Base-by-base conservation (phyloP, 2,329 filamentous ascomycete species). In the Aspergillus aculeatinus region DNA sequence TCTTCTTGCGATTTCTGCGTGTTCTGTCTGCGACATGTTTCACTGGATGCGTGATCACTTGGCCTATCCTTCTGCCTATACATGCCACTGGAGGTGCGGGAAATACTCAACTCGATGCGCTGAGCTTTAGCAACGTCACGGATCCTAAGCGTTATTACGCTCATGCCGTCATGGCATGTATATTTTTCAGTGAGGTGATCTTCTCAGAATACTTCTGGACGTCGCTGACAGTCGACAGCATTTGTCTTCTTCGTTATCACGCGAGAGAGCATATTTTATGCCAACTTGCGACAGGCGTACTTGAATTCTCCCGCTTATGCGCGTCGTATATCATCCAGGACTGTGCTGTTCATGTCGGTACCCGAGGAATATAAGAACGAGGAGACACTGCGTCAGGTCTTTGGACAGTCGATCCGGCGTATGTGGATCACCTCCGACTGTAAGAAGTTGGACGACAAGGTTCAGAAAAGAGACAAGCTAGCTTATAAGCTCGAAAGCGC, bases 221-320 rank as follows among this genome's bases (percentile, higher is more conserved):
- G 27, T 39, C 2, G 27, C 29, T 33, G 39, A 44, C 16, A 19
- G 14, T 16, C 21, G 19, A 7, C 27, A 80, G 79, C 87, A 44
- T 96, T 96, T 72, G 83, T 98, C 59, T 87, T 97, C 71, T 94
- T 92, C 74, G 88, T 91, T 66, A 86, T 98, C 60, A 88, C 91
- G 51, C 87, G 94, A 54, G 94, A 98, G 75, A 89, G 88, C 70
- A 89, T 98, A 67, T 96, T 89, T 81, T 96, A 92, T 76, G 88
- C 96, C 76, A 96, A 95, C 68, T 79, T 97, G 25, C 89, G 93
- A 60, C 93, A 97, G 77, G 93, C 93, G 0, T 96, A 94, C 77
- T 86, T 96, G 53, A 85, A 96, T 54, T 93, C 92, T 3, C 91
- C 92, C 12, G 83, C 90, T 47, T 95, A 95, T 74, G 84, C 91